Evolutionary conservation across 306 rosid species (phyloP).

Genomic region (Glycyrrhiza uralensis): DNA sequence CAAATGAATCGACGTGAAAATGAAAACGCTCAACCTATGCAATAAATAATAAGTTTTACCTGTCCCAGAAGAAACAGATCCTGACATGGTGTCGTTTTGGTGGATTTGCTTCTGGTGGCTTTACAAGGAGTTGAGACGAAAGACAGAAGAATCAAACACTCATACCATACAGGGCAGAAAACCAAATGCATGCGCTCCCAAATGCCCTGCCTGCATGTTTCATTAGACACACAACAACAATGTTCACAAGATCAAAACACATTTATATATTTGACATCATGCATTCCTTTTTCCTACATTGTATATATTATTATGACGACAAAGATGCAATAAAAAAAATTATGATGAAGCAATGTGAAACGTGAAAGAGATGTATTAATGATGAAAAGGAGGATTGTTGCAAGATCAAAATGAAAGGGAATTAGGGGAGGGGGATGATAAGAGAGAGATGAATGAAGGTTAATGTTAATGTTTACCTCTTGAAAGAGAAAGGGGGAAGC

Average conservation of each 20-base stretch:
- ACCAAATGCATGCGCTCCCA: conserved; percentile 31
- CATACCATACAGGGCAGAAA: conserved; percentile 53
- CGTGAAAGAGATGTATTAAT: background rate
- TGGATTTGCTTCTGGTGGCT: conserved; percentile 13
- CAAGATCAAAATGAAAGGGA: background rate
- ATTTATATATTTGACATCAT: background rate
- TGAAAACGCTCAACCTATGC: background rate
- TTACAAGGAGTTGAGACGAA: conserved; percentile 1
- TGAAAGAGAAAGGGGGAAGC: conserved; percentile 9
- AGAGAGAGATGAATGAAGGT: background rate
- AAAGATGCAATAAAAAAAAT: background rate
- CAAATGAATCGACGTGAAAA: background rate
- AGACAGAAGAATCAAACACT: conserved; percentile 52
- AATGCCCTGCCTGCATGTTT: conserved; percentile 51
- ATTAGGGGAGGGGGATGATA: background rate
- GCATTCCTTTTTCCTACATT: background rate
- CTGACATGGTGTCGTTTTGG: conserved; percentile 42
- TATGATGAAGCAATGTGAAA: background rate
- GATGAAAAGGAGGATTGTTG: background rate
- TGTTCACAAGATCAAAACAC: background rate
- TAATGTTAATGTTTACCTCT: conserved; percentile 31
- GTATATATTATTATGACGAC: background rate
- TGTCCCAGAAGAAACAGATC: conserved; percentile 23
- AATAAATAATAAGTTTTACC: conserved; percentile 11
- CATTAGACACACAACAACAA: background rate